Evolutionary conservation across 2,329 filamentous ascomycete species (phyloP), one percentile per base, ranked within the genome.

Genomic region (Botrytis hyacinthi): DNA sequence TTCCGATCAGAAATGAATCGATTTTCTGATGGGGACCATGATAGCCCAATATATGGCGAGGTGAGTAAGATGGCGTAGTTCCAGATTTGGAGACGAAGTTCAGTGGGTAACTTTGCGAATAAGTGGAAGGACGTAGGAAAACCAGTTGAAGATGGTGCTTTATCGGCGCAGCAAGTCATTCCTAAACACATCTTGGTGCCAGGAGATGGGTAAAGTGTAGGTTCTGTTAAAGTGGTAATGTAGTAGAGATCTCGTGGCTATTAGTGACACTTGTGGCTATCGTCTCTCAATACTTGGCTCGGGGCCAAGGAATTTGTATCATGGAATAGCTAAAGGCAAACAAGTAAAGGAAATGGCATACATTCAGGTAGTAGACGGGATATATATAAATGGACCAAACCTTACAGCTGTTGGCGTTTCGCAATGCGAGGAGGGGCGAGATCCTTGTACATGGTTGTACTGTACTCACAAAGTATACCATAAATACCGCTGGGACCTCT

Each of bases 1-100:
- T 68, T 68, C 29, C 66, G 46, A 68, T 68, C 66, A 42, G 48
- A 68, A 57, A 68, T 42, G 48, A 68, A 68, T 16, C 66, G n/a
- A 29, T 42, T 42, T 6, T 32, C 35, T 16, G 66, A 57, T 16
- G 35, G 40, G n/a, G 66, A 68, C 48, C 66, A 68, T 40, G 66
- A 68, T 42, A 57, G 48, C 32, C 48, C 66, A 42, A 68, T 37
- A 57, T 68, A 68, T 32, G 66, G 66, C 8, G 66, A 57, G 48
- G 66, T 57, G 66, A 57, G 66, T 29, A 68, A 57, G 48, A 57
- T 32, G 48, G 66, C 66, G 35, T 42, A 68, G 48, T 68, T 68
- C 66, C 66, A 68, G 35, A 68, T 68, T 57, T 68, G 66, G 29
- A 68, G 48, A 57, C 66, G 66, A 37, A 68, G 48, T 37, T 68